Evolutionary conservation across 2,329 filamentous ascomycete species (phyloP), one percentile per base, ranked within the genome.

Genomic region (Fusarium camptoceras): DNA sequence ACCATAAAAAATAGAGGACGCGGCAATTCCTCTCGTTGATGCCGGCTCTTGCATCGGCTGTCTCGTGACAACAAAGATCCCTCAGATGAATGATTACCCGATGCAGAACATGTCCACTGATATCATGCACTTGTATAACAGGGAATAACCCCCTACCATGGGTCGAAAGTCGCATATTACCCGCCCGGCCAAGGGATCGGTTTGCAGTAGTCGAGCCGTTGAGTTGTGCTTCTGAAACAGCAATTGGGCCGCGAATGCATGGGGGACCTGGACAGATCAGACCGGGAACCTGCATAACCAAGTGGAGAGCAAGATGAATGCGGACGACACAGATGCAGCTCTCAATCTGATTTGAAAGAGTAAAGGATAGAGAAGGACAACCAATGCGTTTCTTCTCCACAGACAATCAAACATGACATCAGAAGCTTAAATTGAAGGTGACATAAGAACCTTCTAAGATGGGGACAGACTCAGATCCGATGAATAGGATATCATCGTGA

Each of bases 261-360:
- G 63, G 63, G 61, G 58, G 51, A n/a, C 48, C 56, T 47, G 55
- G 62, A 30, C 53, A 66, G 62, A 64, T 71, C 67, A 68, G 48
- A 58, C 63, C 61, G 48, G 62, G 49, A 50, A 71, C 67, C 67
- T 64, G 67, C 62, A 62, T 70, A 25, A 51, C 24, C 22, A 12
- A 42, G 55, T 44, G 68, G 30, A 37, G 50, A 39, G 46, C 15
- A 46, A 24, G 49, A 47, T 28, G n/a, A 59, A 30, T 50, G 61
- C 49, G 22, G 47, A 61, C 20, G 39, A 59, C n/a, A 4, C 6
- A 47, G 20, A 27, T 41, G 37, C 28, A 28, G 42, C 25, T 55
- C 31, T 5, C 28, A 24, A 9, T 25, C 31, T 41, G 18, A 51
- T 27, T 24, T 27, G 14, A 51, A 14, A 41, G 31, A 20, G 18